Base-by-base conservation (phyloP, 768 basidiomycete species). In the Amanita polypyramis region DNA sequence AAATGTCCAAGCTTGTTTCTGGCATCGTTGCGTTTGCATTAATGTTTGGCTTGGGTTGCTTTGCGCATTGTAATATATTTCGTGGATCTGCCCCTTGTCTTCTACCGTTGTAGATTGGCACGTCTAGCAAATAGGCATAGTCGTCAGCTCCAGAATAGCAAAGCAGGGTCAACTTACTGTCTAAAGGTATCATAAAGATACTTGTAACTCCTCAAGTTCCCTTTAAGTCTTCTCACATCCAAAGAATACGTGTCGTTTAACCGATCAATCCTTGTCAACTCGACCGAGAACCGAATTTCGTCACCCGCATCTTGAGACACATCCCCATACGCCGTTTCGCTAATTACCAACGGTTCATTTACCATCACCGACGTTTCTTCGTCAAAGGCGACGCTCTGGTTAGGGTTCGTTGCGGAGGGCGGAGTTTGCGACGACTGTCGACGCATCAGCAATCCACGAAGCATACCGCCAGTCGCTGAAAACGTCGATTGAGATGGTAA, bases 201-300 rank as follows among this genome's bases (percentile, higher is more conserved):
- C 67, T 91, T 90, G 68, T 91, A 97, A 64, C 88, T 90, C 67
- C 88, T 78, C 61, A 95, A 69, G 61, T 89, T 88, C 23, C 96
- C 96, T 64, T 95, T 93, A 59, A 97, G 62, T 54, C 96, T 69
- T 58, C 94, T 79, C 60, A 97, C 84, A 66, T 97, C 94, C 57
- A 98, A 72, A 65, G 85, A 85, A 64, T 85, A 94, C 38, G 93
- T 88, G 60, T 90, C 89, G 55, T 83, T 88, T 57, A 98, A 73
- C 53, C 91, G 79, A 63, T 90, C 85, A 57, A 99, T 72, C 57
- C 87, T 71, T 40, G 95, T 97, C 53, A 99, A 66, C 69, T 99
- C 96, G 52, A 97, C 85, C 10, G 82, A 89, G 72, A 98, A 98
- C 55, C 89, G 80, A 55, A 99, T 91, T 79, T 98, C 96, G 56